These are phyloP conservation scores for Pachysandra terminalis DNA, from an alignment of 164 flowering plant genomes.

Conservation along the genomic window DNA sequence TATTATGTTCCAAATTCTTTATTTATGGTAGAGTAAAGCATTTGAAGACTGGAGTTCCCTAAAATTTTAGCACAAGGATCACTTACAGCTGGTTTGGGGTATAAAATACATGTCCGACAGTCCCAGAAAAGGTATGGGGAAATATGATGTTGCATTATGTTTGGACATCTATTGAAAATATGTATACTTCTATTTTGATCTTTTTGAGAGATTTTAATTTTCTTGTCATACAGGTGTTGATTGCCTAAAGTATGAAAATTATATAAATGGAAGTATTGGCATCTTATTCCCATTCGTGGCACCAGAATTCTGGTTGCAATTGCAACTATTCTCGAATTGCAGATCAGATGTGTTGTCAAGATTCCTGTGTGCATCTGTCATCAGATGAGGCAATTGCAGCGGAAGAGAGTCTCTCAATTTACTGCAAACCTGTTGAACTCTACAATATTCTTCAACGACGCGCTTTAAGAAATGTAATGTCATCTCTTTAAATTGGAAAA, in stretches of 20 bases:
- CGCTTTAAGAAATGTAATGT: constrained; percentile 58
- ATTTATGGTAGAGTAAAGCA: too few species aligned
- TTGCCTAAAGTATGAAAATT: constrained; percentile 5
- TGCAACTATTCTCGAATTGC: constrained; percentile 39
- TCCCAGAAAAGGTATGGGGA: too few species aligned
- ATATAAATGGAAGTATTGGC: constrained; percentile 10
- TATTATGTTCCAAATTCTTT: too few species aligned
- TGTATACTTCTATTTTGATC: too few species aligned
- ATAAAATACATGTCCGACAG: too few species aligned
- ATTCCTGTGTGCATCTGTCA: constrained; percentile 59
- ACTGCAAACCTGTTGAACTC: constrained; percentile 96
- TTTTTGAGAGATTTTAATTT: not conserved
- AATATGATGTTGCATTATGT: too few species aligned
- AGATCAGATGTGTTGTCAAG: constrained; percentile 78
- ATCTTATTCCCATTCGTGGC: constrained; percentile 18
- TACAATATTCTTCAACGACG: constrained; percentile 97
- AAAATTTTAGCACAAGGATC: too few species aligned
- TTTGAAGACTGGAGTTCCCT: too few species aligned
- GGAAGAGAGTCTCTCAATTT: constrained; percentile 78
- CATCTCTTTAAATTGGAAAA: too few species aligned
- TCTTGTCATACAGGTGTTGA: constrained; percentile 3
- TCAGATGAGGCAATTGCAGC: constrained; percentile 78
- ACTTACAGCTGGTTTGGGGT: too few species aligned
- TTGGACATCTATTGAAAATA: too few species aligned
- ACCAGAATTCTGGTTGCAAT: constrained; percentile 34